Conservation (phyloP, 2,329 filamentous ascomycete species). For the Colletotrichum somersetense region DNA sequence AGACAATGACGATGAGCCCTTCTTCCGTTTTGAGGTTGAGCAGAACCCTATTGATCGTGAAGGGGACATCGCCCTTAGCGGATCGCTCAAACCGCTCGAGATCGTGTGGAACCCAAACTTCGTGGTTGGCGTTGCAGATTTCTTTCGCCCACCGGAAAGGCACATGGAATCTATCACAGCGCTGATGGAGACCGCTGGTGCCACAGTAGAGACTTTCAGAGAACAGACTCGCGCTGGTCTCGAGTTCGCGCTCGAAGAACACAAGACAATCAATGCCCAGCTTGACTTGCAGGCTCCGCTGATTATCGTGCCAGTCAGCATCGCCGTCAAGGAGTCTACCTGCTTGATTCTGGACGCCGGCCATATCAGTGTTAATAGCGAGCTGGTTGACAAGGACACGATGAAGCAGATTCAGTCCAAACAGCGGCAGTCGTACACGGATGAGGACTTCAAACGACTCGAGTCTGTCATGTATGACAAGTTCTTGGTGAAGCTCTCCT, state of each 20-base stretch:
- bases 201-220: conserved; percentile 92
- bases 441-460: conserved; percentile 88
- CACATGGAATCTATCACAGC: conserved; percentile 99
- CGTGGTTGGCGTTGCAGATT: conserved; percentile 89
- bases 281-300: conserved; percentile 95
- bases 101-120: conserved; percentile 98
- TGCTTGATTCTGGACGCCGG: conserved; percentile 97
- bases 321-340: conserved; percentile 82
- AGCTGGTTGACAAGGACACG: conserved; percentile 92
- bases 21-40: conserved; percentile 94
- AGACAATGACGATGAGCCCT: conserved; percentile 72
- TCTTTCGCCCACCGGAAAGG: conserved; percentile 95
- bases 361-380: conserved; percentile 93
- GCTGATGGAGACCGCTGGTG: conserved; percentile 93
- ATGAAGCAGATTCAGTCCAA: conserved; percentile 92
- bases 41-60: conserved; percentile 94
- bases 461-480: conserved; percentile 98
- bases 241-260: conserved; percentile 95
- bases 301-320: conserved; percentile 95
- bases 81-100: conserved; percentile 94
- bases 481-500: conserved; percentile 91
- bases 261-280: conserved; percentile 97
- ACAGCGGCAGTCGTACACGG: conserved; percentile 86
- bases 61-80: conserved; percentile 89
- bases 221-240: conserved; percentile 96